Percentiles rank a stretch among this genome's conserved stretches.
These are phyloP conservation scores for Tylopilus sp. DNA, from an alignment of 1,284 basidiomycete species.

Conservation along the genomic window DNA sequence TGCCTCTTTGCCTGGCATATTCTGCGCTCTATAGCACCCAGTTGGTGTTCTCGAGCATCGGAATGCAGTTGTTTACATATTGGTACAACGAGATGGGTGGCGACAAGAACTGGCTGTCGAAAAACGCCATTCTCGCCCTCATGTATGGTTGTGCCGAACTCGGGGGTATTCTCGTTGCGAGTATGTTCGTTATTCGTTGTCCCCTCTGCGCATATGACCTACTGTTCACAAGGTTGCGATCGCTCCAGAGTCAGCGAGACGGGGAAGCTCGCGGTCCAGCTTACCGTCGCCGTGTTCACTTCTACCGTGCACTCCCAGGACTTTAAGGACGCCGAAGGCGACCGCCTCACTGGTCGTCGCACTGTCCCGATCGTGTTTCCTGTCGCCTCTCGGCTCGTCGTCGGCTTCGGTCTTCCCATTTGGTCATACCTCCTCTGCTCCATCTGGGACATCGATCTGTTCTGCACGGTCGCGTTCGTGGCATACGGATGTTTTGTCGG, in stretches of 20 bases:
- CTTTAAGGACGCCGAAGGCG: slow-evolving; percentile 39
- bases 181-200: slow-evolving; percentile 28
- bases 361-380: slow-evolving; percentile 39
- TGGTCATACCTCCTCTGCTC: slow-evolving; percentile 24
- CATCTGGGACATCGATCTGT: slow-evolving; percentile 27
- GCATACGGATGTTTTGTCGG: slow-evolving; percentile 29
- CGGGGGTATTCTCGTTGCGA: slow-evolving; percentile 37
- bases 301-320: slow-evolving; percentile 42
- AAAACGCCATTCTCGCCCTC: slow-evolving; percentile 37
- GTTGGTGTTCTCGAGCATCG: slow-evolving; percentile 32
- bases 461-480: slow-evolving; percentile 22
- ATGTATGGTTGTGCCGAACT: slow-evolving; percentile 39
- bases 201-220: too few species aligned
- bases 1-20: slow-evolving; percentile 34
- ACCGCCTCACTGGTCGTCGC: slow-evolving; percentile 29
- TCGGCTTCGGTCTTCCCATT: slow-evolving; percentile 21
- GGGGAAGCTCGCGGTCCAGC: slow-evolving; percentile 21
- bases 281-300: slow-evolving; percentile 27
- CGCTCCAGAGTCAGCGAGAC: slow-evolving; percentile 19
- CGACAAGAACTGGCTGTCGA: slow-evolving; percentile 37
- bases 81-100: slow-evolving; percentile 39
- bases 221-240: slow-evolving; percentile 19
- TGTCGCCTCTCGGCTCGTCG: slow-evolving; percentile 20
- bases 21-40: slow-evolving; percentile 34
- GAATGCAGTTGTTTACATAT: slow-evolving; percentile 30